A percentile compares a stretch with the other conserved stretches of the same genome.
phyloP scores from a whole-genome alignment of 2,329 filamentous ascomycete species.

The Calycina herbarum region DNA sequence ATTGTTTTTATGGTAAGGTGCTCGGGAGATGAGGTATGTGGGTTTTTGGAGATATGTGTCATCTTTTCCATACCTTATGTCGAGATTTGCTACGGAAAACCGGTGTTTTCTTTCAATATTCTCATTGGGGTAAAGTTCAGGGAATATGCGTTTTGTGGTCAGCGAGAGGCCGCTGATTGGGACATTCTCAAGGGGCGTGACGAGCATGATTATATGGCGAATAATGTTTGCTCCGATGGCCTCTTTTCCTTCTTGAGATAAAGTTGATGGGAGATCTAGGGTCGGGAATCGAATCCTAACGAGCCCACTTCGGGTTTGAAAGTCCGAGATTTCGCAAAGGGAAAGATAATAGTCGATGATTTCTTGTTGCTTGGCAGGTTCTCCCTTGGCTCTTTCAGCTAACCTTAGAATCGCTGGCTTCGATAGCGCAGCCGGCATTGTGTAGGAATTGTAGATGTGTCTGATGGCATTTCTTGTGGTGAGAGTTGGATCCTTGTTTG shows the following conservation, averaged over 20 bases:
- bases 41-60: neutral
- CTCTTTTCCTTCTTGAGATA: neutral
- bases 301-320: conserved; percentile 38
- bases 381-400: conserved; percentile 51
- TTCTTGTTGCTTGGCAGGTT: conserved; percentile 46
- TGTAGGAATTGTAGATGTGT: conserved; percentile 56
- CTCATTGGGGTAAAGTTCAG: conserved; percentile 22
- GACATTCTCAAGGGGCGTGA: conserved; percentile 49
- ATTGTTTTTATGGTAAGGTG: conserved; percentile 41
- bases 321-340: conserved; percentile 41
- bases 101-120: neutral
- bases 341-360: conserved; percentile 57
- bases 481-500: conserved; percentile 74
- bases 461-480: conserved; percentile 82
- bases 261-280: conserved; percentile 14
- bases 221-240: conserved; percentile 46
- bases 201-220: conserved; percentile 47
- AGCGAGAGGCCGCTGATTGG: conserved; percentile 44
- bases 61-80: conserved; percentile 21
- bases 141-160: conserved; percentile 45
- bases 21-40: conserved; percentile 31
- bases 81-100: conserved; percentile 29
- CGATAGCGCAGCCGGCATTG: conserved; percentile 69
- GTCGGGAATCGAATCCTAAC: conserved; percentile 29
- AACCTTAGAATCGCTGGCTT: conserved; percentile 64